phyloP scores from a whole-genome alignment of 257 asterid genomes.

The Solanum virginianum region DNA sequence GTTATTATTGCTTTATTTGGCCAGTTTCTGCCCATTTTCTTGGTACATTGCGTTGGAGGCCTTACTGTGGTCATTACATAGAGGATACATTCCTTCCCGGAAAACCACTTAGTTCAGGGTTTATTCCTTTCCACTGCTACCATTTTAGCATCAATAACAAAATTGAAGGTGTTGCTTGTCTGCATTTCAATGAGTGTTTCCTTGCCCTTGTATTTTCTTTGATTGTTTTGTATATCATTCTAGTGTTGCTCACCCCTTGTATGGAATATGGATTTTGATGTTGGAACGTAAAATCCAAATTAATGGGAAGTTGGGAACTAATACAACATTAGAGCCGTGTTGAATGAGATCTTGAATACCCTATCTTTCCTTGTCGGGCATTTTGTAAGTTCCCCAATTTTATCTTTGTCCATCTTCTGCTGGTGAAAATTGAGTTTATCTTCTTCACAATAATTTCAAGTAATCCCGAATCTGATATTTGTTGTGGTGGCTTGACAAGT shows the following conservation, averaged over 20 bases:
- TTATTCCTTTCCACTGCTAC: not conserved
- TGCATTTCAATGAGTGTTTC: not conserved
- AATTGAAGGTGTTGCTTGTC: not conserved
- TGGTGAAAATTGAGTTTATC: not conserved
- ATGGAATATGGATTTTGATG: not conserved
- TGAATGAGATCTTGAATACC: not conserved
- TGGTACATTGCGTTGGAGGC: not conserved
- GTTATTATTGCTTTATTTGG: not conserved
- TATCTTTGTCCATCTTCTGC: not conserved
- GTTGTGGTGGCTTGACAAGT: not conserved
- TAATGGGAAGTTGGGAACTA: not conserved
- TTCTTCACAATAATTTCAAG: not conserved
- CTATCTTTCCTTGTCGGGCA: not conserved
- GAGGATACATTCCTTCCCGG: not conserved
- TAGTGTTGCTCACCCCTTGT: not conserved
- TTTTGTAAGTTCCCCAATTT: not conserved
- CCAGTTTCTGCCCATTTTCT: not conserved
- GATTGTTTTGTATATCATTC: not conserved
- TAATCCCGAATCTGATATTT: not conserved
- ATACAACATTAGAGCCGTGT: not conserved
- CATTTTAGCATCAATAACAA: not conserved
- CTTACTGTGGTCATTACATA: not conserved
- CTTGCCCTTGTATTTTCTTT: not conserved
- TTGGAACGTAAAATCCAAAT: not conserved
- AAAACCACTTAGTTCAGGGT: not conserved